phyloP scores from a whole-genome alignment of 2,329 filamentous ascomycete species.

The Acrocalymma vagum region DNA sequence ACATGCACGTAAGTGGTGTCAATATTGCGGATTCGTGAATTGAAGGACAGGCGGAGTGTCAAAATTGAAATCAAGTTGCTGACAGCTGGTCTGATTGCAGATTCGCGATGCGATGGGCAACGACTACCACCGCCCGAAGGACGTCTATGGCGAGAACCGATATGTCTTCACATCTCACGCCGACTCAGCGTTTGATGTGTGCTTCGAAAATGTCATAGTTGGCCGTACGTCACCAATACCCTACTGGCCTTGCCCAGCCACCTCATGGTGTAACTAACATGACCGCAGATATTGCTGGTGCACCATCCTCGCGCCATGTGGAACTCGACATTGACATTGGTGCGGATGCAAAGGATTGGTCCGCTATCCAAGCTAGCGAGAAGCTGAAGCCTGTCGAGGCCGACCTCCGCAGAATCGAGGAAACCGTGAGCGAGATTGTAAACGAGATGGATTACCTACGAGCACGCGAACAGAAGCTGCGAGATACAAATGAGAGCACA shows the following conservation, averaged over 20 bases:
- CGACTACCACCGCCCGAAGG: constrained; percentile 90
- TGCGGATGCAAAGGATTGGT: constrained; percentile 98
- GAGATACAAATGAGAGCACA: constrained; percentile 99
- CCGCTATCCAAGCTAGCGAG: constrained; percentile 92
- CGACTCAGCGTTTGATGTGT: constrained; percentile 94
- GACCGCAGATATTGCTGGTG: constrained; percentile 35
- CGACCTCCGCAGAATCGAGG: constrained; percentile 90
- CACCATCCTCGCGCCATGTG: constrained; percentile 69
- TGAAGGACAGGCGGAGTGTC: neutral
- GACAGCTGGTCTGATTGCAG: constrained; percentile 56
- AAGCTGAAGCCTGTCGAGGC: constrained; percentile 98
- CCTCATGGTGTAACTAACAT: constrained; percentile 1
- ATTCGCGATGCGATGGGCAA: constrained; percentile 96
- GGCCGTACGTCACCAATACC: constrained; percentile 52
- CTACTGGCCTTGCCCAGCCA: neutral
- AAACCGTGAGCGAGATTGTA: constrained; percentile 88
- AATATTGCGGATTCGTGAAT: no score
- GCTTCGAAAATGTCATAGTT: constrained; percentile 86
- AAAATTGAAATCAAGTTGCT: constrained; percentile 5
- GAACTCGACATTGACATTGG: constrained; percentile 97
- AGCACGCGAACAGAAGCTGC: constrained; percentile 87
- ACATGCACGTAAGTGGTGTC: constrained; percentile 81
- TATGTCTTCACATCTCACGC: constrained; percentile 93
- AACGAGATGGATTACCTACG: constrained; percentile 96
- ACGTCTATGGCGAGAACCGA: constrained; percentile 89